Conservation (phyloP, 768 basidiomycete species). For the Rhizopogon rudus region DNA sequence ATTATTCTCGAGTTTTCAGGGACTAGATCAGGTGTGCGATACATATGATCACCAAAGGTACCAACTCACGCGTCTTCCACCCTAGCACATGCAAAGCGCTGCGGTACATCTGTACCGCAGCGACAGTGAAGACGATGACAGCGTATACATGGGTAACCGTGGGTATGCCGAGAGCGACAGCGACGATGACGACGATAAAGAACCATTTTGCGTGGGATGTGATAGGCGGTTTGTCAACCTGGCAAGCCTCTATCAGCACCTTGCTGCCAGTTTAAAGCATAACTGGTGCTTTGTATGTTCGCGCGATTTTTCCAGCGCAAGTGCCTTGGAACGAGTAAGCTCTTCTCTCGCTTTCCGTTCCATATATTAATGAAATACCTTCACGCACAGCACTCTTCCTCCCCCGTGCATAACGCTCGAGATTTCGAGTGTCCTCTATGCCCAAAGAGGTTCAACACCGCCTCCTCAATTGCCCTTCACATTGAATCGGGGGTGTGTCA, state of each 20-base stretch:
- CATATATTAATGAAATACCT: background rate
- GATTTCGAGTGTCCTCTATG: background rate
- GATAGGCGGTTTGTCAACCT: constrained; percentile 16
- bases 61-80: background rate
- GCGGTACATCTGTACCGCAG: background rate
- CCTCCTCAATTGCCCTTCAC: constrained; percentile 34
- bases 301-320: constrained; percentile 19
- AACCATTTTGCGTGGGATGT: constrained; percentile 18
- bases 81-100: background rate
- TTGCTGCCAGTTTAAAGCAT: constrained; percentile 17
- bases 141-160: too few relatives aligned
- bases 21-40: constrained; percentile 9
- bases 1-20: constrained; percentile 11
- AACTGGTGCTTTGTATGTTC: constrained; percentile 33
- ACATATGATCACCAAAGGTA: background rate
- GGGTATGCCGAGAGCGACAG: background rate
- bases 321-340: constrained; percentile 25
- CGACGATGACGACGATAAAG: constrained; percentile 7
- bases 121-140: background rate
- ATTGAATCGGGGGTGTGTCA: constrained; percentile 35
- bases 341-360: constrained; percentile 9
- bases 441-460: constrained; percentile 3
- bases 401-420: background rate
- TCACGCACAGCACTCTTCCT: background rate
- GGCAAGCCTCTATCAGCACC: constrained; percentile 16